Conservation (phyloP, 192 early-diverging fungal genomes). For the Coemansia sp. region DNA sequence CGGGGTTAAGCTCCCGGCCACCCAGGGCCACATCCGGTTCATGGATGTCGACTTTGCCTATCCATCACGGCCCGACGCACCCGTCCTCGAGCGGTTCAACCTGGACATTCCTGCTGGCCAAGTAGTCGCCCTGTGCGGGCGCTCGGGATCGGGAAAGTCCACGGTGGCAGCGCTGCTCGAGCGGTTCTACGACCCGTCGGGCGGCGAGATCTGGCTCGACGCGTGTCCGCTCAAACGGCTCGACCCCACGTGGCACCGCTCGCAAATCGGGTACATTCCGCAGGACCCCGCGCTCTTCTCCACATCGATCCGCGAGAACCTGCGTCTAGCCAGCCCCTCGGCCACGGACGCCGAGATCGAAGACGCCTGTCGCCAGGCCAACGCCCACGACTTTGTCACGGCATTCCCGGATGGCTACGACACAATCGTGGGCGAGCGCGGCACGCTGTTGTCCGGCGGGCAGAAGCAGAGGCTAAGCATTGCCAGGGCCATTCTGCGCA, state of each 20-base stretch:
- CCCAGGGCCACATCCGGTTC: slow-evolving; percentile 58
- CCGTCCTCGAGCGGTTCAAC: slow-evolving; percentile 43
- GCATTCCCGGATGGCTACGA: slow-evolving; percentile 58
- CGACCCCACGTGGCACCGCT: slow-evolving; percentile 65
- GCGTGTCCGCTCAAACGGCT: slow-evolving; percentile 59
- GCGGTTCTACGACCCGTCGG: slow-evolving; percentile 72
- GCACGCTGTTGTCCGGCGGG: slow-evolving; percentile 62
- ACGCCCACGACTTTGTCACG: slow-evolving; percentile 67
- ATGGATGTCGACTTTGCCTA: slow-evolving; percentile 57
- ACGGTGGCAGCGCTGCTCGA: slow-evolving; percentile 72
- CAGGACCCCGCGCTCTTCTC: slow-evolving; percentile 83
- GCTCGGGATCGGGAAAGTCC: slow-evolving; percentile 67
- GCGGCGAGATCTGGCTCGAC: slow-evolving; percentile 68
- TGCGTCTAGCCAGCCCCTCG: slow-evolving; percentile 61
- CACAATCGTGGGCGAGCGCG: slow-evolving; percentile 56
- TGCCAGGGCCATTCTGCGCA: slow-evolving; percentile 61
- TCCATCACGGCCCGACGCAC: slow-evolving; percentile 46
- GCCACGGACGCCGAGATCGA: slow-evolving; percentile 69
- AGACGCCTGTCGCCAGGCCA: slow-evolving; percentile 71
- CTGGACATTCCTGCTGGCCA: slow-evolving; percentile 52
- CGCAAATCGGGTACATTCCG: slow-evolving; percentile 70
- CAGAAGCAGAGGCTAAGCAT: slow-evolving; percentile 65
- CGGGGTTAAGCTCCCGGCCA: slow-evolving; percentile 32
- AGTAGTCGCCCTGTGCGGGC: slow-evolving; percentile 53
- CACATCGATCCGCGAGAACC: slow-evolving; percentile 75